phyloP scores from a whole-genome alignment of 2,329 filamentous ascomycete genomes.

The Fusarium burgessii region DNA sequence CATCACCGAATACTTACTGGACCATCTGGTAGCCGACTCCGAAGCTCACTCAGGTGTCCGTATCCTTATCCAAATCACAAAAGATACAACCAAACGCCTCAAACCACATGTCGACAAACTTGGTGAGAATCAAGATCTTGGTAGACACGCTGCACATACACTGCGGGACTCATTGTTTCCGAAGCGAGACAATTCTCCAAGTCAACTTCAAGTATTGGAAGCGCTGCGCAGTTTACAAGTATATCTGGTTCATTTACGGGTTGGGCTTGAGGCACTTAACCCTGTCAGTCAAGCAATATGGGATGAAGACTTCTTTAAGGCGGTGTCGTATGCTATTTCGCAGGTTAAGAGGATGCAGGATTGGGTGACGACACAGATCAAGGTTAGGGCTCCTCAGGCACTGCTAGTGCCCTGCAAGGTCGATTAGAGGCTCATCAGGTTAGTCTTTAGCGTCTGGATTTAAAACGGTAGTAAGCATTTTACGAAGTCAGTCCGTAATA shows the following conservation, averaged over 20 bases:
- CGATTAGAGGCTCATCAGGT: neutral
- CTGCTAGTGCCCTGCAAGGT: neutral
- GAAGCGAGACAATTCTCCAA: accelerated
- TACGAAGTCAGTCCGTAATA: neutral
- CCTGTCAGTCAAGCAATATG: neutral
- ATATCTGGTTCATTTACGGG: accelerated
- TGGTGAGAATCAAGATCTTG: neutral
- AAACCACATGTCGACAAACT: neutral
- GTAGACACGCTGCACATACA: neutral
- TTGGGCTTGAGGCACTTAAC: neutral
- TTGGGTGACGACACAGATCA: neutral
- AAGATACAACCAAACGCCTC: neutral
- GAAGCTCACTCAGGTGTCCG: neutral
- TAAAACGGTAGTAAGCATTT: neutral
- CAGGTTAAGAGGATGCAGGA: constrained; percentile 4
- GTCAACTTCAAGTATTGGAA: neutral
- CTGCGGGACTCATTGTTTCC: neutral
- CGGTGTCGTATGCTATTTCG: neutral
- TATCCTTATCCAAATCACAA: neutral
- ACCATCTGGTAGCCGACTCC: neutral
- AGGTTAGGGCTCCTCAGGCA: neutral
- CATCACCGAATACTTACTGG: neutral
- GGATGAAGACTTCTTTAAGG: neutral
- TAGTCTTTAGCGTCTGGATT: neutral
- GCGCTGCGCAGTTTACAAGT: neutral